Conservation (phyloP, 176 grass and related monocot genomes). For the Pontederia crassipes region DNA sequence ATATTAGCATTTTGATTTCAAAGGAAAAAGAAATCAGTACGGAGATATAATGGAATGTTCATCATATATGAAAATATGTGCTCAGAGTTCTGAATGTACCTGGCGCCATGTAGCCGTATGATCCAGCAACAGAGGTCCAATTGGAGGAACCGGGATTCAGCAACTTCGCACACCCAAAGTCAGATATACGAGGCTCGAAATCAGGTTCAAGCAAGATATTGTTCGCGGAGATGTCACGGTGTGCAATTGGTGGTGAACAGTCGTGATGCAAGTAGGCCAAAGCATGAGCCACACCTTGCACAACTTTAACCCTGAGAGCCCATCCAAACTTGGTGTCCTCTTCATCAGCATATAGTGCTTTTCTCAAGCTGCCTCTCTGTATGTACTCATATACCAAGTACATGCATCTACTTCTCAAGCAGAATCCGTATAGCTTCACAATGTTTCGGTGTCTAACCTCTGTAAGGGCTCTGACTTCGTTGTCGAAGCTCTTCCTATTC, state of each 20-base stretch:
- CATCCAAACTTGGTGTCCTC: background rate
- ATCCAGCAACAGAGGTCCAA: constrained; percentile 11
- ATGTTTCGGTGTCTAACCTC: constrained; percentile 19
- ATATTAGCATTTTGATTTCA: background rate
- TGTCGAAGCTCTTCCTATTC: constrained; percentile 15
- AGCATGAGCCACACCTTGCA: constrained; percentile 5
- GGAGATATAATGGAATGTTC: too few species aligned
- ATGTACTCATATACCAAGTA: constrained; percentile 15
- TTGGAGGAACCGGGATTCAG: constrained; percentile 5
- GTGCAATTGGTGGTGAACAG: background rate
- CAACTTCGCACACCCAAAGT: constrained; percentile 13
- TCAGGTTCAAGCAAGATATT: constrained; percentile 12
- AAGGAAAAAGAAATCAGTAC: background rate
- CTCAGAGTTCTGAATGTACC: background rate
- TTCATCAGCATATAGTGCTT: background rate
- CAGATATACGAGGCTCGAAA: constrained; percentile 8
- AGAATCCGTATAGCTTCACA: constrained; percentile 10
- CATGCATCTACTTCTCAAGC: background rate
- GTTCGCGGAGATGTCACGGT: constrained; percentile 10
- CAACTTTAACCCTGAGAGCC: constrained; percentile 2
- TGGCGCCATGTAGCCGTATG: constrained; percentile 15
- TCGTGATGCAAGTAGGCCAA: constrained; percentile 16
- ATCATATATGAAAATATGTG: too few species aligned
- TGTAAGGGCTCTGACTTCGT: constrained; percentile 10
- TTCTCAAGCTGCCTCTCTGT: constrained; percentile 10